These are phyloP conservation scores for Teratosphaeria gauchensis DNA, from an alignment of 2,329 filamentous ascomycete species.

Conservation along the genomic window DNA sequence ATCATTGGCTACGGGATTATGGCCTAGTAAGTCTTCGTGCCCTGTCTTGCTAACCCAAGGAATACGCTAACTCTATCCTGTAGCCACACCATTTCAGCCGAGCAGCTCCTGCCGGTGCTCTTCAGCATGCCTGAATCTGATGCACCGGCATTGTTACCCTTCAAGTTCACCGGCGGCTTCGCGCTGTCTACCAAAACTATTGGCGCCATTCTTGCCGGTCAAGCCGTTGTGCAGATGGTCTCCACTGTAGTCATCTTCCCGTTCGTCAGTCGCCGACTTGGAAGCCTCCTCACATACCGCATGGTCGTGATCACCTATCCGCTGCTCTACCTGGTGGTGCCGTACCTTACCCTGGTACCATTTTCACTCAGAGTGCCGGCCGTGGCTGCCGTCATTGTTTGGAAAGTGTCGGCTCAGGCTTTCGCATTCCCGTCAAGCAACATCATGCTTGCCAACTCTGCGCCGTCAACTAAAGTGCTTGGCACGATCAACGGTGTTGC, in stretches of 20 bases:
- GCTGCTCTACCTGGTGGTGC: constrained; percentile 73
- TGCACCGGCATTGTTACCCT: constrained; percentile 54
- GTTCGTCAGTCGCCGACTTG: constrained; percentile 62
- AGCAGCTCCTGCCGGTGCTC: constrained; percentile 87
- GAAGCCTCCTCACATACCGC: constrained; percentile 72
- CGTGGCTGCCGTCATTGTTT: constrained; percentile 68
- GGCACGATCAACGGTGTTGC: constrained; percentile 90
- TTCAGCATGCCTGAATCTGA: constrained; percentile 59
- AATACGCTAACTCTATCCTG: constrained; percentile 1
- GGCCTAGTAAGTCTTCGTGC: constrained; percentile 65
- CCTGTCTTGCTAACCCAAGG: constrained; percentile 1
- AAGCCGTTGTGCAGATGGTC: constrained; percentile 82
- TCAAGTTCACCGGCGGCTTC: constrained; percentile 83
- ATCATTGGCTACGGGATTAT: constrained; percentile 86
- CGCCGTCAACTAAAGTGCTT: constrained; percentile 72
- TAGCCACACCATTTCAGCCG: constrained; percentile 94
- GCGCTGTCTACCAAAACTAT: constrained; percentile 74
- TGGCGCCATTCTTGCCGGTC: constrained; percentile 76
- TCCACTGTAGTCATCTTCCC: constrained; percentile 81
- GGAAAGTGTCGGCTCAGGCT: constrained; percentile 88
- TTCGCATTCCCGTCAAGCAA: constrained; percentile 85
- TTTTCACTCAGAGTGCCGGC: constrained; percentile 59
- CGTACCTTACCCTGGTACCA: constrained; percentile 81
- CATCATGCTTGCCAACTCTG: constrained; percentile 81
- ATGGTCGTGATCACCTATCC: constrained; percentile 76